Evolutionary conservation across 768 basidiomycete species (phyloP).

Genomic region (Cystobasidium tubakii): DNA sequence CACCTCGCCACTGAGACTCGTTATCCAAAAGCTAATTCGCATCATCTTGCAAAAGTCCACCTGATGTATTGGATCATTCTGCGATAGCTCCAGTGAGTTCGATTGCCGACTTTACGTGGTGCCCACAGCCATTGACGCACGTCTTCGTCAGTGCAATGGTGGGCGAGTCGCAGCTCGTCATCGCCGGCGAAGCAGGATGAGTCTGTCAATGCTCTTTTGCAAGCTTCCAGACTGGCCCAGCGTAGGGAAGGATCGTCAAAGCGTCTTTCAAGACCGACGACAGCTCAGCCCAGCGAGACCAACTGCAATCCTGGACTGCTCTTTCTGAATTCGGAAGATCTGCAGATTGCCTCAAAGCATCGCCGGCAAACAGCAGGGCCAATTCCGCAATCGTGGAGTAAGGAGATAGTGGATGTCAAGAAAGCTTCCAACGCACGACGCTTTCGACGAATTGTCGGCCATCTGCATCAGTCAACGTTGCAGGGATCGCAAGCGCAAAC

Average conservation of each 20-base stretch:
- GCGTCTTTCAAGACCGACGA: background rate
- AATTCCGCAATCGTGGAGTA: conserved; percentile 27
- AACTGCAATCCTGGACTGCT: background rate
- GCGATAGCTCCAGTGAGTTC: background rate
- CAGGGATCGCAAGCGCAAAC: background rate
- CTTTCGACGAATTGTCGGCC: background rate
- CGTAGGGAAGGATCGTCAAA: conserved; percentile 5
- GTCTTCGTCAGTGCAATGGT: background rate
- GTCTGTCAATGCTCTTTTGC: background rate
- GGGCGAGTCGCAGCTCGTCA: background rate
- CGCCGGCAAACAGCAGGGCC: conserved; percentile 11
- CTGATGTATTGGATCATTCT: background rate
- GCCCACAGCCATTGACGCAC: background rate
- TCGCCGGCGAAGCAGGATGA: background rate
- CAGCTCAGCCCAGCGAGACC: background rate
- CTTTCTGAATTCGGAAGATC: background rate
- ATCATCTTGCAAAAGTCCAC: too few relatives aligned
- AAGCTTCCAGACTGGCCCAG: background rate
- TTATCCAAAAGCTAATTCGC: too few relatives aligned
- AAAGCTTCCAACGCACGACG: background rate
- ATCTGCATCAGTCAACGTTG: background rate
- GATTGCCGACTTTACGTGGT: background rate
- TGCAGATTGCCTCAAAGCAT: conserved; percentile 12
- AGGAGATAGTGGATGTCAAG: background rate
- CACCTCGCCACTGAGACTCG: too few relatives aligned